Evolutionary conservation across 2,329 filamentous ascomycete species (phyloP).

Genomic region (Amylocarpus encephaloides): DNA sequence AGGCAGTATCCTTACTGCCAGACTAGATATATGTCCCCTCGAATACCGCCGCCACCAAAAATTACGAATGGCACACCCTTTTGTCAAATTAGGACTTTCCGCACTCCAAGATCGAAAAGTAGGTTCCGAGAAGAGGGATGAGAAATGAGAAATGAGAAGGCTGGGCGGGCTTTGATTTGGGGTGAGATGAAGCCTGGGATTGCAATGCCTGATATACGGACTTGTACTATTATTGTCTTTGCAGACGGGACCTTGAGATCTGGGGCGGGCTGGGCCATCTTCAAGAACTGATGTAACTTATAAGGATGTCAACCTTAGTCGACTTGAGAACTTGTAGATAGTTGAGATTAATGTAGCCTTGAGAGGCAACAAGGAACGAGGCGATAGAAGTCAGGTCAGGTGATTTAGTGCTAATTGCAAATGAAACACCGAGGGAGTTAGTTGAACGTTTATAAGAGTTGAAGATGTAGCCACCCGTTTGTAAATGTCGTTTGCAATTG

Average conservation of each 20-base stretch:
- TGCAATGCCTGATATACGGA: conserved; percentile 26
- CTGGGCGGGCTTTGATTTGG: conserved; percentile 32
- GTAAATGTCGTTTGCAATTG: too few species aligned
- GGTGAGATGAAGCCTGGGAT: conserved; percentile 19
- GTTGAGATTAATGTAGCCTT: background rate
- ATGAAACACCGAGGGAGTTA: too few species aligned
- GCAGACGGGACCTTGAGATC: conserved; percentile 30
- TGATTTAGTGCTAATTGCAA: too few species aligned
- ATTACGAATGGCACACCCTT: too few species aligned
- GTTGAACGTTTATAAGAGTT: too few species aligned
- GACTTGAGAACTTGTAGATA: background rate
- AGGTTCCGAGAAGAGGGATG: conserved; percentile 27
- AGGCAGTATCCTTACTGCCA: too few species aligned
- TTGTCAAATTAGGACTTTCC: too few species aligned
- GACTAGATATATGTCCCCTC: too few species aligned
- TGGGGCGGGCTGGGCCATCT: conserved; percentile 16
- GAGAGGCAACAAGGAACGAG: too few species aligned
- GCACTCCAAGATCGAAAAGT: conserved; percentile 34
- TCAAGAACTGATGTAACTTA: background rate
- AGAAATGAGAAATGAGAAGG: conserved; percentile 40
- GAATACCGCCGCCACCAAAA: too few species aligned
- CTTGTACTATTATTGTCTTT: conserved; percentile 27
- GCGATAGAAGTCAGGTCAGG: too few species aligned
- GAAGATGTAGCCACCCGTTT: too few species aligned
- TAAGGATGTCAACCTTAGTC: background rate